Evolutionary conservation across 352 stramenopile genomes (phyloP), one percentile per base, ranked within the genome.

Genomic region (Globisporangium uncinulatum): DNA sequence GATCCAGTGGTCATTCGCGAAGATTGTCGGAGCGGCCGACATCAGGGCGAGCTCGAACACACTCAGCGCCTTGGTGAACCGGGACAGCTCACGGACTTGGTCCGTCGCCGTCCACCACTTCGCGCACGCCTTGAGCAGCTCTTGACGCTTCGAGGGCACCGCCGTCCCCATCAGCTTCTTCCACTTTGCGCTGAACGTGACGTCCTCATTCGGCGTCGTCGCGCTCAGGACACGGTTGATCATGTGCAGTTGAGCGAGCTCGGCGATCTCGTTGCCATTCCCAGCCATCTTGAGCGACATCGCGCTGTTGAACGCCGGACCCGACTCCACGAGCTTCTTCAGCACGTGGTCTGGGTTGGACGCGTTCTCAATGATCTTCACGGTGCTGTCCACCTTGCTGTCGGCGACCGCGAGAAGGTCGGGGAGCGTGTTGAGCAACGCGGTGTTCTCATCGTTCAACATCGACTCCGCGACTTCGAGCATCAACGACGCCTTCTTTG

Each of bases 1-100:
- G 29, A 61, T 61, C 55, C 55, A 61, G 45, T 61, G 55, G 43
- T 61, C 55, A 21, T 54, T 55, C 34, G 29, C 21, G 19, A 54
- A 61, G n/a, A 55, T 36, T n/a, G 43, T 46, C 0, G 55, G 55
- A 4, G 55, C 44, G 0, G 21, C 55, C 19, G 20, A 45, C 55
- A 61, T 61, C 21, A 61, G 44, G 19, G 47, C 47, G 14, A 55
- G 55, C 20, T 61, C 55, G 29, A 61, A 61, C 3, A 61, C 20
- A 6, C 46, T 45, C 6, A 61, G 55, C 20, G 55, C 39, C 15
- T 61, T 52, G 0, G 55, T 56, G 3, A 29, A 31, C 11, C 20
- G 55, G 0, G 44, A 37, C 19, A 61, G 29, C n/a, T 61, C 55
- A 3, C 3, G 46, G 32, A 61, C 37, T 24, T 31, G 15, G 39